Base-by-base conservation (phyloP, 257 asterid genomes). In the Leptodermis oblonga region DNA sequence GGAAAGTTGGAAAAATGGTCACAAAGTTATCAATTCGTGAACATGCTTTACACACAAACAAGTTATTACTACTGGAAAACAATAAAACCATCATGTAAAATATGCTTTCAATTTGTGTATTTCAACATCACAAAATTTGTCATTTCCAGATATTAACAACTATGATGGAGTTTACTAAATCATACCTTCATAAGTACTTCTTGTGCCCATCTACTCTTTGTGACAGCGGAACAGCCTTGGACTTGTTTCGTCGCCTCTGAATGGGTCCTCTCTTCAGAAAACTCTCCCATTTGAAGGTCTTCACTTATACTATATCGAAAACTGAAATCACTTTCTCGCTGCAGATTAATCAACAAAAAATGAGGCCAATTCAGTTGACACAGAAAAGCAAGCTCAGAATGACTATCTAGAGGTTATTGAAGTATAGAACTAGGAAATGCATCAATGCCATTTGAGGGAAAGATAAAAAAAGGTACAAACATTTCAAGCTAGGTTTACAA, bases 1-100 rank as follows among this genome's bases (percentile, higher is more conserved):
- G 84, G 70, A 77, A 67, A 25, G 36, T 61, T 59, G 58, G 11
- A 68, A 20, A 39, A 42, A 39, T 6, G 7, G 45, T 60, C 42
- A 65, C 55, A 49, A 4, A 4, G 10, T 39, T 49, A 49, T 55
- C n/a, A 43, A 15, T 55, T 64, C 17, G 34, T 42, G 23, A 14
- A 14, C 23, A 65, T 28, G 26, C 31, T 26, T 26, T 18, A 64
- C 30, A 2, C 28, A 43, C 52, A 25, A 4, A 54, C 17, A 55
- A 39, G 15, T 53, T 37, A 15, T 12, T 43, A 33, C 48, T 28
- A 59, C 30, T 20, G 36, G 31, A 70, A 70, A 30, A 31, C 26
- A n/a, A 45, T n/a, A 17, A 20, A 52, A 59, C 59, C 25, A 33
- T 9, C 30, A 28, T 20, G 67, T 42, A 3, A 70, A 53, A 56